phyloP scores from a whole-genome alignment of 257 asterid species.

The Fraxinus americana region DNA sequence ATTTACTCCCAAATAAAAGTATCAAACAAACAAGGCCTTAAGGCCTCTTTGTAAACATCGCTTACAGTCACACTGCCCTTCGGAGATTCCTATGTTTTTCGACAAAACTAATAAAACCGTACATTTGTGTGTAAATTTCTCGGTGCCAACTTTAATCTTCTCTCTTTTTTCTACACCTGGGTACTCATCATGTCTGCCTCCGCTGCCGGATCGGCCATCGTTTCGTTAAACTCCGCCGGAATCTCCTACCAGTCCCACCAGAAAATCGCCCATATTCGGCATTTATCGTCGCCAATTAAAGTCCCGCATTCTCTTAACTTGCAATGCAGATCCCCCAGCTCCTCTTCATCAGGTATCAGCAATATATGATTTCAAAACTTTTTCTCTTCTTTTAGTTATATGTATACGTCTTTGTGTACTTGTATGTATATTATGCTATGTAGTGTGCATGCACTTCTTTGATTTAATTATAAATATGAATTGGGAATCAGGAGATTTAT shows the following conservation, averaged over 20 bases:
- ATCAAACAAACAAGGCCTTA: background rate
- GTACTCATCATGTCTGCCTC: slow-evolving; percentile 50
- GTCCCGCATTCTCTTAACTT: slow-evolving; percentile 29
- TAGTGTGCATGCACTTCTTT: background rate
- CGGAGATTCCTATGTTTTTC: slow-evolving; percentile 29
- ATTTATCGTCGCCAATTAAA: slow-evolving; percentile 32
- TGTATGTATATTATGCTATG: background rate
- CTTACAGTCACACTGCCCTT: background rate
- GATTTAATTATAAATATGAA: background rate
- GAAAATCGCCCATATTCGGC: slow-evolving; percentile 37
- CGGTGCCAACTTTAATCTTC: slow-evolving; percentile 30
- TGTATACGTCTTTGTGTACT: background rate
- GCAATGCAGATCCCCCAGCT: slow-evolving; percentile 54
- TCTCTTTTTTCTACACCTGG: slow-evolving; percentile 22
- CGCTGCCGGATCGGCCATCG: slow-evolving; percentile 62
- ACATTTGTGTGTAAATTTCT: slow-evolving; percentile 6
- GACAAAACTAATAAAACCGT: background rate
- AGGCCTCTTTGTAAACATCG: background rate
- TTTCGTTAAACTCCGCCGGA: slow-evolving; percentile 38
- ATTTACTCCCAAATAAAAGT: background rate
- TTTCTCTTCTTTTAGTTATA: background rate
- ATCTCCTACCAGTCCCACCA: slow-evolving; percentile 32
- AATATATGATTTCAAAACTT: background rate
- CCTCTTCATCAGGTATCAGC: slow-evolving; percentile 53
- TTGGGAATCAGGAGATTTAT: background rate